Evolutionary conservation across 805 yeast species (phyloP), one percentile per base, ranked within the genome.

Genomic region (Lachancea sp.): DNA sequence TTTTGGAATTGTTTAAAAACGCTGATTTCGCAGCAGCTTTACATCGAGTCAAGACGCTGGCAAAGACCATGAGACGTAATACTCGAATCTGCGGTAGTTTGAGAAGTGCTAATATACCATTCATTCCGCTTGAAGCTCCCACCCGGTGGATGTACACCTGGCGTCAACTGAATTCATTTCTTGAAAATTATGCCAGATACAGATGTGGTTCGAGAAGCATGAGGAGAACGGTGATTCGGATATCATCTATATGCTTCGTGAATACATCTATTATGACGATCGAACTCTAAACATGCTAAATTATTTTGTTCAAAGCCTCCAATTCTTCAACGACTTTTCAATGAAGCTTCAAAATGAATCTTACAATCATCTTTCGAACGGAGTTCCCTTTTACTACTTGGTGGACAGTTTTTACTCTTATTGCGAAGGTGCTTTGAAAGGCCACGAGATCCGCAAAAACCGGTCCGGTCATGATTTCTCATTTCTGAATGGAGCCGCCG

Each of bases 161-260:
- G 50, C 31, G 32, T n/a, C 50, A 44, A 26, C 8, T 47, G 13
- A 47, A 34, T 19, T n/a, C 26, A 8, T 43, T 44, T 34, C 26
- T 47, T 25, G 20, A 38, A 1, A 47, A 47, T 22, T 41, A 18
- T 32, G 18, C 5, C 6, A 22, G 30, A 16, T 45, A 22, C 10
- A 25, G 29, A 8, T 18, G 18, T 41, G 40, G 45, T 36, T 16
- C 30, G 16, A 35, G 20, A n/a, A 12, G 22, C 16, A 17, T 6
- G 18, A 26, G 2, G 36, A 35, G 3, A 33, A 20, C 38, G 48
- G 40, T 10, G 30, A 41, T 9, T 27, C 17, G 9, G 30, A 35
- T 15, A 5, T 41, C 5, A 20, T 17, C 16, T 26, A 25, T 20
- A 27, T 12, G 19, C 37, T 40, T 30, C 22, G 31, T 17, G 45